These are phyloP conservation scores for Phaeotremella fagi DNA, from an alignment of 768 basidiomycete species.

Conservation along the genomic window DNA sequence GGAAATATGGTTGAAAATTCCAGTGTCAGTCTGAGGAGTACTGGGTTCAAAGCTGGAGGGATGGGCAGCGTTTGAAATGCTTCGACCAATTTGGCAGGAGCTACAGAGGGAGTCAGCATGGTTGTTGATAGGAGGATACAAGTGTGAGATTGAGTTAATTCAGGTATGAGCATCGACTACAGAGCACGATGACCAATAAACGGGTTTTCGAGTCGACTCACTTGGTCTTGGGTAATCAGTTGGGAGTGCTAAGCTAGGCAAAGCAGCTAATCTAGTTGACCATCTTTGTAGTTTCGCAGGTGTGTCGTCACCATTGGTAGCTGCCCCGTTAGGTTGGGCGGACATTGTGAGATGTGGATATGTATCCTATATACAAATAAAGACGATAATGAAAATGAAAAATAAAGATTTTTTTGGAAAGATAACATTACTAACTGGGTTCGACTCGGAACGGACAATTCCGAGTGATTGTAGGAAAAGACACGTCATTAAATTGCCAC, in stretches of 20 bases:
- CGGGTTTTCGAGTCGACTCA: too few species aligned
- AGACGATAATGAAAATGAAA: too few species aligned
- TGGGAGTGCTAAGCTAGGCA: slow-evolving; percentile 85
- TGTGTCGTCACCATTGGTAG: slow-evolving; percentile 1
- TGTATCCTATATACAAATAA: neutral
- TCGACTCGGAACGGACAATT: neutral
- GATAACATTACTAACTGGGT: too few species aligned
- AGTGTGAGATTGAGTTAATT: too few species aligned
- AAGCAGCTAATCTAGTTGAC: slow-evolving; percentile 59
- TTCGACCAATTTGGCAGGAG: slow-evolving; percentile 73
- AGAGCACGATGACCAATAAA: too few species aligned
- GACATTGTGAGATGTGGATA: neutral
- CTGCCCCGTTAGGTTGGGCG: neutral
- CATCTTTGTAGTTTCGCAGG: slow-evolving; percentile 46
- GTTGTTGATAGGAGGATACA: neutral
- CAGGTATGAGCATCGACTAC: too few species aligned
- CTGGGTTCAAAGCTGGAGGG: slow-evolving; percentile 62
- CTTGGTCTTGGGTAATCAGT: slow-evolving; percentile 87
- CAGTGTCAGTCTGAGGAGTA: slow-evolving; percentile 74
- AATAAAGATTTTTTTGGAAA: too few species aligned
- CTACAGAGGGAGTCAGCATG: slow-evolving; percentile 20
- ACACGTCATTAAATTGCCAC: too few species aligned
- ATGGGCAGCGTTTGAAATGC: slow-evolving; percentile 69
- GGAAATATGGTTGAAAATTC: slow-evolving; percentile 36
- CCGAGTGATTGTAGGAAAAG: too few species aligned